Percentiles rank a stretch among this genome's conserved stretches.
Conservation (phyloP, 2,329 filamentous ascomycete genomes). For the Trichoderma aggressivum region DNA sequence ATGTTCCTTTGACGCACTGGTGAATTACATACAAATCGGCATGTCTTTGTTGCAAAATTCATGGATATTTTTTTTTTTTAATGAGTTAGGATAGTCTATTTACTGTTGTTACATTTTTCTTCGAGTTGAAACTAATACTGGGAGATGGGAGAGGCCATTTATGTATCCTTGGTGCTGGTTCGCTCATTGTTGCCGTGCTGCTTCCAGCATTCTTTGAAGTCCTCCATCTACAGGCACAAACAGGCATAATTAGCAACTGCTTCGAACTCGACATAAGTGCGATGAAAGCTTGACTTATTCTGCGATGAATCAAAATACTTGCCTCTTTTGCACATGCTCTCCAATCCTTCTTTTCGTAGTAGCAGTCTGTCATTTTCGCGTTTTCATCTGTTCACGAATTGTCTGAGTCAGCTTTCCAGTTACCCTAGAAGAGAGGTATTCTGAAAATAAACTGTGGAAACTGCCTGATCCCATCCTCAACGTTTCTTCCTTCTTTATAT, state of each 20-base stretch:
- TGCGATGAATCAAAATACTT: conserved; percentile 34
- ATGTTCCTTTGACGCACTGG: neutral
- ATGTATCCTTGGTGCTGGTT: conserved; percentile 70
- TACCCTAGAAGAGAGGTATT: neutral
- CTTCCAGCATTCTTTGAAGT: conserved; percentile 90
- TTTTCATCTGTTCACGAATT: conserved; percentile 68
- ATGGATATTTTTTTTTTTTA: neutral
- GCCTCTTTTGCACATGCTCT: conserved; percentile 84
- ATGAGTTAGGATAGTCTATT: conserved; percentile 1
- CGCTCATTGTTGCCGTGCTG: conserved; percentile 79
- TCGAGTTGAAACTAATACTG: neutral
- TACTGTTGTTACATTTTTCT: neutral
- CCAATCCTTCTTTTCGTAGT: conserved; percentile 96
- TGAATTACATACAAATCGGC: neutral
- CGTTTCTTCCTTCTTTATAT: neutral
- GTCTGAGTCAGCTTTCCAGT: neutral
- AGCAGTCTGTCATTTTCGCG: conserved; percentile 87
- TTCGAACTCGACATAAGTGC: neutral
- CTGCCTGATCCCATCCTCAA: neutral
- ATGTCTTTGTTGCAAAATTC: neutral
- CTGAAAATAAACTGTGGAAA: neutral
- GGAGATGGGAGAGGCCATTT: neutral
- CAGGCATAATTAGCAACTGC: neutral
- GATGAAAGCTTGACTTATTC: neutral
- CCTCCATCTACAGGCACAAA: conserved; percentile 69